These are phyloP conservation scores for Ambrosia trifida DNA, from an alignment of 129 eudicot genomes.

Conservation along the genomic window DNA sequence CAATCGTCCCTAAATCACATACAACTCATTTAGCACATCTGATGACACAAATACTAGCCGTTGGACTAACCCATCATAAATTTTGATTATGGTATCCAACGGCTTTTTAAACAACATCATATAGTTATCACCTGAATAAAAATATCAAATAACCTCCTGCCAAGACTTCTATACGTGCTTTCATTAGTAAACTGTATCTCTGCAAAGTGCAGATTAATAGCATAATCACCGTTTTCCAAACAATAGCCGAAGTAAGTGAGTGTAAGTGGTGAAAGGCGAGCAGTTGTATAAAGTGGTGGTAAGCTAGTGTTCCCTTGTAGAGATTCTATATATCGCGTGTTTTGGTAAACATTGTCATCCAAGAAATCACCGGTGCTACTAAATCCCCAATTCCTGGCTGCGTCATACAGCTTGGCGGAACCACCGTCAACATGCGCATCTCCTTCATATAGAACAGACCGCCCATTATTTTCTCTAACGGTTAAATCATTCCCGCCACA, in stretches of 20 bases:
- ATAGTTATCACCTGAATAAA: conserved; percentile 64
- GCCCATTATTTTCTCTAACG: conserved; percentile 30
- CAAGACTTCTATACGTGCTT: conserved; percentile 58
- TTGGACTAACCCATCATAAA: neutral
- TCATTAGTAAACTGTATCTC: conserved; percentile 68
- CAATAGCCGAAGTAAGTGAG: conserved; percentile 77
- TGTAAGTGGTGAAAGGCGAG: conserved; percentile 73
- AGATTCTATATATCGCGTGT: conserved; percentile 39
- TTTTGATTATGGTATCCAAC: neutral
- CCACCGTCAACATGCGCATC: conserved; percentile 61
- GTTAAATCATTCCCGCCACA: conserved; percentile 68
- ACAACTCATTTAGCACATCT: neutral
- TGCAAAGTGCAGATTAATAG: conserved; percentile 69
- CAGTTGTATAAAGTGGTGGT: conserved; percentile 53
- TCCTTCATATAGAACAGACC: conserved; percentile 59
- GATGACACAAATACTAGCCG: neutral
- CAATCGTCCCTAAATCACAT: conserved; percentile 45
- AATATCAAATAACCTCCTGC: conserved; percentile 74
- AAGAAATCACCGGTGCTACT: conserved; percentile 86
- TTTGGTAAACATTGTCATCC: conserved; percentile 63
- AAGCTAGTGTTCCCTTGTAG: conserved; percentile 42
- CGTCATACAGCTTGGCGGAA: conserved; percentile 46
- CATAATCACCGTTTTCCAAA: conserved; percentile 77
- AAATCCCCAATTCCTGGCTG: conserved; percentile 62
- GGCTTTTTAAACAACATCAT: neutral